Percentiles rank a stretch among this genome's conserved stretches.
These are phyloP conservation scores for Phytopythium kandeliae DNA, from an alignment of 352 stramenopile genomes.

Conservation along the genomic window DNA sequence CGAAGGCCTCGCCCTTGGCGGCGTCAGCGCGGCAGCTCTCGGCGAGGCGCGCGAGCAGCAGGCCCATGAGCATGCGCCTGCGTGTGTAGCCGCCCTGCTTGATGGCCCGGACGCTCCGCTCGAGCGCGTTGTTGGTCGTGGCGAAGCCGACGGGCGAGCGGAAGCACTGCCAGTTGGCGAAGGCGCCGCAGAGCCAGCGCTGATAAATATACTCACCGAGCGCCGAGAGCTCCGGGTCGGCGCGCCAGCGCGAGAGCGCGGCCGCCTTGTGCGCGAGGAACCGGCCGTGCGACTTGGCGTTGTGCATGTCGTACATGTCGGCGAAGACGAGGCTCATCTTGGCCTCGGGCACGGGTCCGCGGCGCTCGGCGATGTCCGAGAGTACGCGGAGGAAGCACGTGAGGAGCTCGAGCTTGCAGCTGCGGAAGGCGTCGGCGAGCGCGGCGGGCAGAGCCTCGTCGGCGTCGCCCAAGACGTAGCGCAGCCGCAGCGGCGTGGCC, in stretches of 20 bases:
- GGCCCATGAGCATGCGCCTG: background rate
- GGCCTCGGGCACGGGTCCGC: background rate
- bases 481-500: background rate
- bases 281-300: background rate
- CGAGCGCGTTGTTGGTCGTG: conserved; percentile 1
- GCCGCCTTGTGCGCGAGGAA: background rate
- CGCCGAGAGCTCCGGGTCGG: background rate
- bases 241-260: background rate
- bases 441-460: background rate
- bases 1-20: background rate
- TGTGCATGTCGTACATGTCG: background rate
- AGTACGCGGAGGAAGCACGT: background rate
- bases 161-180: background rate
- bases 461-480: background rate
- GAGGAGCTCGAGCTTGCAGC: background rate
- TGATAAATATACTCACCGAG: background rate
- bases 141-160: background rate
- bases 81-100: no score
- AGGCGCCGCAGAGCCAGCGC: background rate
- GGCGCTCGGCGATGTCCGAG: background rate
- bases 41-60: background rate
- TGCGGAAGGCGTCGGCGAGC: background rate
- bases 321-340: background rate
- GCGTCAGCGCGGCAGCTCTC: background rate
- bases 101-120: background rate